Percentiles rank a stretch among this genome's conserved stretches.
These are phyloP conservation scores for Ramaria sp. DNA, from an alignment of 768 basidiomycete species.

Conservation along the genomic window DNA sequence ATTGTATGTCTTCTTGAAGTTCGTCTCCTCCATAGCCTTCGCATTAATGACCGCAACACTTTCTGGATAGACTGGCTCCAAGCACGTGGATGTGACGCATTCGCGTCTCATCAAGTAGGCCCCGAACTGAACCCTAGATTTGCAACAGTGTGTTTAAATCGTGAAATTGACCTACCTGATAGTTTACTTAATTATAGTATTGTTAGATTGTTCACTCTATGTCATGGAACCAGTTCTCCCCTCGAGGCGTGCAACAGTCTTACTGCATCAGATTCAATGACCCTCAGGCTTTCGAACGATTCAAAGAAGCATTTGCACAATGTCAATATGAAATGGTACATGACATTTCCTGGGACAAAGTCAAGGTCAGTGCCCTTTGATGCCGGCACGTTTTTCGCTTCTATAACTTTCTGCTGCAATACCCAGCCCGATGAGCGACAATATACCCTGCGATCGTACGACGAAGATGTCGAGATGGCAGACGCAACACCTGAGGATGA, in stretches of 20 bases:
- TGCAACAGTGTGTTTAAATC: conserved; percentile 12
- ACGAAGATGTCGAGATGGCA: conserved; percentile 84
- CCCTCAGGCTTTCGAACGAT: conserved; percentile 43
- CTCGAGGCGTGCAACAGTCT: conserved; percentile 46
- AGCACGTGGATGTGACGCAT: conserved; percentile 2
- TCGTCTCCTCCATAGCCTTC: not conserved
- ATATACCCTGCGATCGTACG: conserved; percentile 64
- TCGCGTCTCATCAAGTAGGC: conserved; percentile 2
- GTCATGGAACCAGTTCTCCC: conserved; percentile 76
- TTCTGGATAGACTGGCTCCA: conserved; percentile 2
- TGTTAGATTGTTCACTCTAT: conserved; percentile 34
- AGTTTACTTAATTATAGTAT: conserved; percentile 7
- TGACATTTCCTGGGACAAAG: conserved; percentile 62
- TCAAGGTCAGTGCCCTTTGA: conserved; percentile 43
- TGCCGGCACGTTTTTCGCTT: no score
- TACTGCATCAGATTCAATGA: conserved; percentile 73
- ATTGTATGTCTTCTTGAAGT: conserved; percentile 5
- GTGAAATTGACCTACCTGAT: conserved; percentile 14
- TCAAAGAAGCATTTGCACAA: conserved; percentile 53
- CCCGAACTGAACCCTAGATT: conserved; percentile 9
- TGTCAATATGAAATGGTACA: conserved; percentile 77
- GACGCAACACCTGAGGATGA: conserved; percentile 65
- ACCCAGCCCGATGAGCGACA: conserved; percentile 69
- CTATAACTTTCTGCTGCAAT: no score
- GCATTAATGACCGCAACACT: not conserved